Evolutionary conservation across 306 rosid genomes (phyloP).

Genomic region (Cicer chorassanicum): DNA sequence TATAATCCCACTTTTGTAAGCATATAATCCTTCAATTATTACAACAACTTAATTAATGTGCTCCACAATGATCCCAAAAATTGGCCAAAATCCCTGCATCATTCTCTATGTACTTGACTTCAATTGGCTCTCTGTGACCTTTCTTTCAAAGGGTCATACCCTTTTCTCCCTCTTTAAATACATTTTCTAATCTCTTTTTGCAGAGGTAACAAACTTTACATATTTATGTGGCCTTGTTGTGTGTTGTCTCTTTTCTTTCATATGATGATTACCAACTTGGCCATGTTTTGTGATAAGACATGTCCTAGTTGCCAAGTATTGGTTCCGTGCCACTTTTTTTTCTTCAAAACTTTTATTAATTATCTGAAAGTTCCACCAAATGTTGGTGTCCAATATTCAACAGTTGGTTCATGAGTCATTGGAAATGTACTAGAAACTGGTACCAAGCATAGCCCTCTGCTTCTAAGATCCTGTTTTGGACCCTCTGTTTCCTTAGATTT

Average conservation of each 20-base stretch:
- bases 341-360: constrained; percentile 27
- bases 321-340: constrained; percentile 43
- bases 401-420: constrained; percentile 81
- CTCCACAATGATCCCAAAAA: constrained; percentile 49
- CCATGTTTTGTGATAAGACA: constrained; percentile 59
- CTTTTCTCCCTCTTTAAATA: constrained; percentile 46
- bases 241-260: constrained; percentile 39
- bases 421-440: constrained; percentile 95
- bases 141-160: constrained; percentile 53
- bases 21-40: constrained; percentile 61
- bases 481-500: constrained; percentile 80
- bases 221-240: constrained; percentile 58
- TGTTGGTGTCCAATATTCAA: constrained; percentile 97
- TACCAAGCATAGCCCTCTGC: constrained; percentile 92
- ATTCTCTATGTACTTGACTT: constrained; percentile 56
- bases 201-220: constrained; percentile 49
- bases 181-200: constrained; percentile 22
- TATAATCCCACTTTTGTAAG: constrained; percentile 49
- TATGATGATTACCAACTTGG: constrained; percentile 69
- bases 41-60: constrained; percentile 49
- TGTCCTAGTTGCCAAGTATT: constrained; percentile 50
- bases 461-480: constrained; percentile 85
- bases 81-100: constrained; percentile 54
- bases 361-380: constrained; percentile 91
- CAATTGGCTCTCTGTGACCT: constrained; percentile 42